Evolutionary conservation across 1,139 yeast species (phyloP).

Genomic region (Pichia cactophila): DNA sequence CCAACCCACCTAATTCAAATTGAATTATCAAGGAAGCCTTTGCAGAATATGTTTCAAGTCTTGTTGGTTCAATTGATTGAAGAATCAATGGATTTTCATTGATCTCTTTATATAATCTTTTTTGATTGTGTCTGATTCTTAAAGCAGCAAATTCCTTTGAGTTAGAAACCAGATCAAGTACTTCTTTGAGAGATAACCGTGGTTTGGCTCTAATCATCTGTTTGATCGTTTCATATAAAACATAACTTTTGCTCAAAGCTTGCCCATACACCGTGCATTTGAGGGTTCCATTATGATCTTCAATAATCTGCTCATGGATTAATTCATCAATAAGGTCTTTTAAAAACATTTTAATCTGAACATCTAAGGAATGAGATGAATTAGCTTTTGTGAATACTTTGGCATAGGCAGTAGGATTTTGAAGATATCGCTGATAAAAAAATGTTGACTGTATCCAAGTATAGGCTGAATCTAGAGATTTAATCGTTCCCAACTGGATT

Average conservation of each 20-base stretch:
- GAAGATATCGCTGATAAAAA: conserved; percentile 38
- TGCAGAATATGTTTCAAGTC: conserved; percentile 15
- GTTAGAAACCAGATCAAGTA: conserved; percentile 28
- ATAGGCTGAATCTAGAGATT: conserved; percentile 34
- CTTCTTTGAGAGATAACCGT: conserved; percentile 20
- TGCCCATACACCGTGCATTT: conserved; percentile 34
- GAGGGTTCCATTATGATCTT: conserved; percentile 13
- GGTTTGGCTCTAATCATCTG: conserved; percentile 23
- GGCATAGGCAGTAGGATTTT: conserved; percentile 34
- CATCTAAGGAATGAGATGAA: background rate
- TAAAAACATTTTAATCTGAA: conserved; percentile 27
- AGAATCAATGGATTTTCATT: conserved; percentile 32
- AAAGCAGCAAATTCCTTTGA: conserved; percentile 35
- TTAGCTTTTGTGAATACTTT: conserved; percentile 14
- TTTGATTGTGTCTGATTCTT: conserved; percentile 38
- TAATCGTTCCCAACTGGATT: conserved; percentile 37
- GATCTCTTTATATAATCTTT: conserved; percentile 35
- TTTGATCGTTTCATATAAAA: conserved; percentile 36
- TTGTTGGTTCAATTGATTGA: background rate
- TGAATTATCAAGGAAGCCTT: conserved; percentile 37
- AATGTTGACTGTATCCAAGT: conserved; percentile 47
- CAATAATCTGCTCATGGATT: conserved; percentile 27
- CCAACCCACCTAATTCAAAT: conserved; percentile 41
- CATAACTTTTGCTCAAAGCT: conserved; percentile 41
- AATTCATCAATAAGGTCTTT: conserved; percentile 28